A percentile compares a stretch with the other conserved stretches of the same genome.
Evolutionary conservation across 345 rosid genomes (phyloP).

Genomic region (Cardamine chenopodiifolia): DNA sequence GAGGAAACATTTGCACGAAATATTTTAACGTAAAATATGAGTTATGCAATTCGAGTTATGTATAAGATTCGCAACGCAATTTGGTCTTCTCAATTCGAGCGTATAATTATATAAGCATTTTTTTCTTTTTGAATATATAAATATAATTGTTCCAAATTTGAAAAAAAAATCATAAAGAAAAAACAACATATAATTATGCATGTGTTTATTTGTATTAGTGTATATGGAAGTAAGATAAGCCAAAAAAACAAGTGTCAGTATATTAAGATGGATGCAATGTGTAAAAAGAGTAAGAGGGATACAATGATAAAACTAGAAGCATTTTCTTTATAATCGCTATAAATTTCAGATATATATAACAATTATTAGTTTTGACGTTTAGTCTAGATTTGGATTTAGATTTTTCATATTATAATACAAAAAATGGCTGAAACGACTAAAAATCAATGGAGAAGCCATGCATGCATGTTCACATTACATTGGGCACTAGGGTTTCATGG

Average conservation of each 20-base stretch:
- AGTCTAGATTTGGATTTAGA: conserved; percentile 20
- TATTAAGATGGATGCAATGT: conserved; percentile 16
- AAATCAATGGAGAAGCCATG: conserved; percentile 26
- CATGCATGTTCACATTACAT: conserved; percentile 45
- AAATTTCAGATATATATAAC: not conserved
- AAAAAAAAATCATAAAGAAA: too few species aligned
- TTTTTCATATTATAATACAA: not conserved
- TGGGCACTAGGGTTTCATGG: conserved; percentile 53
- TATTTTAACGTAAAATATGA: conserved; percentile 18
- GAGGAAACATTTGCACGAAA: conserved; percentile 36
- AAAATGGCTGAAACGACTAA: not conserved
- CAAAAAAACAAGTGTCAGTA: conserved; percentile 29
- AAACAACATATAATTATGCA: not conserved
- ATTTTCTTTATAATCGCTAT: not conserved
- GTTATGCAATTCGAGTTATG: conserved; percentile 24
- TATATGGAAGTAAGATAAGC: conserved; percentile 8
- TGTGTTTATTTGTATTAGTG: conserved; percentile 2
- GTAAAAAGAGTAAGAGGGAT: conserved; percentile 3
- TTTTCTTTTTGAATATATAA: not conserved
- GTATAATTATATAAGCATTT: conserved; percentile 6
- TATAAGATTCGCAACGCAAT: conserved; percentile 24
- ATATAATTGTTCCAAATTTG: not conserved
- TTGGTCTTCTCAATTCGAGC: not conserved
- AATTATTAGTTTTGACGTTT: not conserved
- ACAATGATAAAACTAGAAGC: not conserved